These are phyloP conservation scores for Malassezia restricta DNA, from an alignment of 1,284 basidiomycete genomes.

Conservation along the genomic window DNA sequence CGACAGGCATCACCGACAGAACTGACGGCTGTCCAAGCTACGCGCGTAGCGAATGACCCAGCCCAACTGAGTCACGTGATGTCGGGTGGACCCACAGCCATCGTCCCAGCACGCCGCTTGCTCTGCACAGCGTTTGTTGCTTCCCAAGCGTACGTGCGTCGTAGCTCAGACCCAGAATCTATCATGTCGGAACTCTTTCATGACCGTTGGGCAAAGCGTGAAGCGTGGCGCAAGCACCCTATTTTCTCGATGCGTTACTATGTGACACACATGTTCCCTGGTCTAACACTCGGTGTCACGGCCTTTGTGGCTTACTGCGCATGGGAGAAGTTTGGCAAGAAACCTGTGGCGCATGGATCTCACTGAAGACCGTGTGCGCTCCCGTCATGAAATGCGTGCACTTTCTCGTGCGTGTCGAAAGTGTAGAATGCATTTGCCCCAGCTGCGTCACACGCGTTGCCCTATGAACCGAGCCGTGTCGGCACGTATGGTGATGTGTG, in stretches of 20 bases:
- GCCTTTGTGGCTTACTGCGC: constrained; percentile 32
- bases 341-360: not conserved
- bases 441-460: no score
- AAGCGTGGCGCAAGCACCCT: constrained; percentile 46
- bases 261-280: constrained; percentile 40
- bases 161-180: no score
- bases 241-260: constrained; percentile 42
- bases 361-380: not conserved
- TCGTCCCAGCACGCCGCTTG: no score
- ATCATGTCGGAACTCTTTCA: constrained; percentile 34
- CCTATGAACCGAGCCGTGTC: no score
- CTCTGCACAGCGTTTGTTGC: no score
- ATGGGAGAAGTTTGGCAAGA: constrained; percentile 9
- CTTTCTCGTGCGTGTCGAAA: not conserved
- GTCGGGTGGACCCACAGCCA: no score
- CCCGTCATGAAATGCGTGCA: not conserved
- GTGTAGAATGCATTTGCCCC: not conserved
- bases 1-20: no score
- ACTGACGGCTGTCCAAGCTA: no score
- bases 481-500: no score
- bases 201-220: constrained; percentile 44
- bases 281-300: constrained; percentile 33
- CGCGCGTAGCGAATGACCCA: no score
- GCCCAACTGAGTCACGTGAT: no score
- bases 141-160: no score